Conservation (phyloP, 192 early-diverging fungal species). For the Gorgonomyces haynaldii region DNA sequence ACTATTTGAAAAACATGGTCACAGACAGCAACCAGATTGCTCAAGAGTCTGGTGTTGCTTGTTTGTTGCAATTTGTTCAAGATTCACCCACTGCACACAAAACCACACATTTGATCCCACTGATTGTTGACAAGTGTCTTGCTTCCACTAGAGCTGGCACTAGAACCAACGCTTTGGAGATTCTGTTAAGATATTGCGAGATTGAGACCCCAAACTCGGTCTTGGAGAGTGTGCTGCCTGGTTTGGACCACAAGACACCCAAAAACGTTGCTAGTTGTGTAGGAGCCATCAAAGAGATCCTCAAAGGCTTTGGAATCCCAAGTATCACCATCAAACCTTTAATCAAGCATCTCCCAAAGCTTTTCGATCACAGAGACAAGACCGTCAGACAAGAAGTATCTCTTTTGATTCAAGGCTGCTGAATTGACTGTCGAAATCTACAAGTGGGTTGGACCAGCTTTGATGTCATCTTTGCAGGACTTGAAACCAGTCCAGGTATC, state of each 20-base stretch:
- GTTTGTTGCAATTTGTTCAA: slow-evolving; percentile 65
- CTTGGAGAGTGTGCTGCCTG: slow-evolving; percentile 67
- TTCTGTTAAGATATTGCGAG: slow-evolving; percentile 79
- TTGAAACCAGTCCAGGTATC: slow-evolving; percentile 82
- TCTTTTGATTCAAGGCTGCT: slow-evolving; percentile 30
- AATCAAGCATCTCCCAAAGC: slow-evolving; percentile 70
- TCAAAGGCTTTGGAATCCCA: slow-evolving; percentile 18
- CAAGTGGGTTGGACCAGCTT: slow-evolving; percentile 80
- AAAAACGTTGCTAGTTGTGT: slow-evolving; percentile 76
- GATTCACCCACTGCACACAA: slow-evolving; percentile 61
- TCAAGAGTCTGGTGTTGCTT: slow-evolving; percentile 69
- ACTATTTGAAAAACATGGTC: slow-evolving; percentile 67
- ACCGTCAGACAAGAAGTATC: slow-evolving; percentile 75
- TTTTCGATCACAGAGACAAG: slow-evolving; percentile 92
- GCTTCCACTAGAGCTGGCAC: slow-evolving; percentile 71
- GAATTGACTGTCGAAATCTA: slow-evolving; percentile 76
- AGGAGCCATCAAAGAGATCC: slow-evolving; percentile 42
- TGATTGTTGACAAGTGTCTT: slow-evolving; percentile 79
- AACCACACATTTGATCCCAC: slow-evolving; percentile 28
- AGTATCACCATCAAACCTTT: slow-evolving; percentile 66
- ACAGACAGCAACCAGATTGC: slow-evolving; percentile 83
- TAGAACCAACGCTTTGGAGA: slow-evolving; percentile 62
- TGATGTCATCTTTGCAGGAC: slow-evolving; percentile 62
- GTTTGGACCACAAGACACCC: slow-evolving; percentile 76
- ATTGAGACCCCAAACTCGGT: slow-evolving; percentile 71